A percentile compares a stretch with the other conserved stretches of the same genome.
These are phyloP conservation scores for Amphibolis antarctica DNA, from an alignment of 106 monocot genomes.

Conservation along the genomic window DNA sequence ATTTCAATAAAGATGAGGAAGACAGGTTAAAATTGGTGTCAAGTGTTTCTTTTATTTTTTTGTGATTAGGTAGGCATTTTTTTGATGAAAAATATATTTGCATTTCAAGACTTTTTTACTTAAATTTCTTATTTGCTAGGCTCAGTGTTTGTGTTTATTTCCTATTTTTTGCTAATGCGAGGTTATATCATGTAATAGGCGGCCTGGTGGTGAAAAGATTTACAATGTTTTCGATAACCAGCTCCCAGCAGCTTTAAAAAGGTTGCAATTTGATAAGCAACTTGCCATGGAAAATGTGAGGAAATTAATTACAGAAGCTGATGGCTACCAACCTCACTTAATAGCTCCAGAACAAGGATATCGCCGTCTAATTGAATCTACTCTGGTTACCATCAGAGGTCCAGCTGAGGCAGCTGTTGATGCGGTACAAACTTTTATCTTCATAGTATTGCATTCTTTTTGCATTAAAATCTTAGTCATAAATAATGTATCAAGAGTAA, in stretches of 20 bases:
- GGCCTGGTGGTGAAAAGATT: conserved; percentile 93
- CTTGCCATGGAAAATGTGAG: conserved; percentile 97
- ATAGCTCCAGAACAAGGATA: conserved; percentile 99
- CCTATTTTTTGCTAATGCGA: not conserved
- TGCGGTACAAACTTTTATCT: conserved; percentile 49
- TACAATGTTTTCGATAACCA: conserved; percentile 96
- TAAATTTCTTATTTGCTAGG: not conserved
- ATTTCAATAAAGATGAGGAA: too few species aligned
- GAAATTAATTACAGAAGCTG: conserved; percentile 93
- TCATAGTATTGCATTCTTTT: not conserved
- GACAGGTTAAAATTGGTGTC: too few species aligned
- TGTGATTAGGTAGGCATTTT: too few species aligned
- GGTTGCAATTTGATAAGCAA: conserved; percentile 97
- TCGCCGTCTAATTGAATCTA: conserved; percentile 90
- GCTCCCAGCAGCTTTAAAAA: conserved; percentile 89
- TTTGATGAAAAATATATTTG: too few species aligned
- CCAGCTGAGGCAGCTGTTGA: conserved; percentile 98
- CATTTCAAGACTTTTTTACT: too few species aligned
- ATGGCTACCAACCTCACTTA: conserved; percentile 98
- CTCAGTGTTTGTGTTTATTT: not conserved
- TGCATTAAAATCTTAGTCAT: not conserved
- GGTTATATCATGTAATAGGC: conserved; percentile 29
- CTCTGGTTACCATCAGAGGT: conserved; percentile 76
- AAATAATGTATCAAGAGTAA: too few species aligned
- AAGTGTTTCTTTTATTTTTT: too few species aligned